Conservation (phyloP, 2,329 filamentous ascomycete species). For the Monosporascus ibericus region DNA sequence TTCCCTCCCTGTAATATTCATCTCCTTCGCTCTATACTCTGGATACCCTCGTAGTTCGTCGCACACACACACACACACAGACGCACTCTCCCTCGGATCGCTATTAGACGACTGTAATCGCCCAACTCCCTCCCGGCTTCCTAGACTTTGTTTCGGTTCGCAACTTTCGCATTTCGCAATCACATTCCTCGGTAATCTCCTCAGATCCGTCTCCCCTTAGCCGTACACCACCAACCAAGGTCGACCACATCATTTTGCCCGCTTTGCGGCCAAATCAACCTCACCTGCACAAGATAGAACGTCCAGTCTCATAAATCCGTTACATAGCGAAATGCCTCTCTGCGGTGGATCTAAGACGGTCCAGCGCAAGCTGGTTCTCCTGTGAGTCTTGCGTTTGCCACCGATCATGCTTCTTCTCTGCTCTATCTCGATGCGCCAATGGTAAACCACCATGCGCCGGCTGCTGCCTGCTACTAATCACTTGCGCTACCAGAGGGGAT, state of each 20-base stretch:
- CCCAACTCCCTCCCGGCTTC: too few species aligned
- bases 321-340: conserved; percentile 33
- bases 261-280: not conserved
- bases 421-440: conserved; percentile 6
- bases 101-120: too few species aligned
- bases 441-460: not conserved
- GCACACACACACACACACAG: too few species aligned
- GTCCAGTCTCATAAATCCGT: not conserved
- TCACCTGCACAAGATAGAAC: not conserved
- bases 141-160: not conserved
- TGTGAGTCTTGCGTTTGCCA: conserved; percentile 50
- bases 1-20: too few species aligned
- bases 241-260: not conserved
- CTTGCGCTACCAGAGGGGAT: conserved; percentile 60
- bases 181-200: not conserved
- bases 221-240: too few species aligned
- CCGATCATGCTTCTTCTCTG: not conserved
- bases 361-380: conserved; percentile 91
- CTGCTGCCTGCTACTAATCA: conserved; percentile 1
- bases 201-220: not conserved
- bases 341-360: conserved; percentile 77
- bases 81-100: too few species aligned
- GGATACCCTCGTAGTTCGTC: too few species aligned
- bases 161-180: not conserved
- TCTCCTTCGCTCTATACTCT: too few species aligned